Evolutionary conservation across 2,329 filamentous ascomycete species (phyloP), one percentile per base, ranked within the genome.

Genomic region (Colletotrichum sp.): DNA sequence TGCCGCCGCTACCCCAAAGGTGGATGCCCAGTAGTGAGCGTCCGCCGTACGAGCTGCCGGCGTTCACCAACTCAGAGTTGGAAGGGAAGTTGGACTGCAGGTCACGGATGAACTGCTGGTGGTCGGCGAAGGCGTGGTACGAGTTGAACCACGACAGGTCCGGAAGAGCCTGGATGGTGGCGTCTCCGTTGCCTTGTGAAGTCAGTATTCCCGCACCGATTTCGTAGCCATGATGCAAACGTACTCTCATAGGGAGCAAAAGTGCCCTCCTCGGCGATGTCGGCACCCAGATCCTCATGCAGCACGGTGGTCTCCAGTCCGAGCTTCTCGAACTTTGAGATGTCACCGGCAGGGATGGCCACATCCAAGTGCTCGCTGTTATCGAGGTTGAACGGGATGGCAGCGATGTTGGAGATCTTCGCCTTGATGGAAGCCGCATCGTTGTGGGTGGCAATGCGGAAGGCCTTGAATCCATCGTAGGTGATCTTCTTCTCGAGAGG

Each of bases 11-110:
- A 3, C 89, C 90, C 81, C 84, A 91, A 67, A 91, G 83, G 74
- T 91, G 89, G 55, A 91, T 82, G 1, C 92, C 94, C 13, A 90
- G 88, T 68, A 96, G 95, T 69, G 82, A 75, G 51, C 86, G 84
- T 4, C 87, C 87, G 66, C 88, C 80, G 38, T 83, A 80, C 0
- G 88, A 89, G 31, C 79, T 84, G 5, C 90, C 90, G 4, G 86
- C 82, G 8, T 82, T 84, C 43, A 91, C 83, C n/a, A 89, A 80
- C 71, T 87, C 84, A 0, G 89, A 84, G 74, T 88, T 86, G 34
- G 76, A 76, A 6, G 87, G 80, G 74, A 87, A 86, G 1, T 80
- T 75, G 0, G 81, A 76, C n/a, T 84, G 82, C 5, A 91, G 79
- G 61, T 88, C 85, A 0, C 80, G 78, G 33, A 90, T 81, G 75